Evolutionary conservation across 768 basidiomycete genomes (phyloP), one percentile per base, ranked within the genome.

Genomic region (Scleroderma citrinum): DNA sequence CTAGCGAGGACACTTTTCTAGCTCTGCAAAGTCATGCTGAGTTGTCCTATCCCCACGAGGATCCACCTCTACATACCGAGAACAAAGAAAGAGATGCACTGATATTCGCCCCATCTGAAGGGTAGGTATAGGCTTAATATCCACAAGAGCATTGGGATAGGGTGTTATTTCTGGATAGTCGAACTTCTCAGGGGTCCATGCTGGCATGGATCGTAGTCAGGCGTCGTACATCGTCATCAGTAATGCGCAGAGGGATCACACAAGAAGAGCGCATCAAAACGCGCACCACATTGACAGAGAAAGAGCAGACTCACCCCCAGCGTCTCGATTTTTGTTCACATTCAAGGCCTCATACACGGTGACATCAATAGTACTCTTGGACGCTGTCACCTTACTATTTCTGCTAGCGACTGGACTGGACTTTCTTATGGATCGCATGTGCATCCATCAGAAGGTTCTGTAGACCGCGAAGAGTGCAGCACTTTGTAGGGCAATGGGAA

Each of bases 101-200:
- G 78, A 59, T 86, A 85, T 37, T 75, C 67, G 16, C 83, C 83
- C 72, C 77, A 77, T 47, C 71, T 74, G 61, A 85, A 86, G 2
- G 85, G 82, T n/a, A 84, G 71, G 54, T 87, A 83, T 75, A 1
- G 82, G 82, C 54, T 76, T 73, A 24, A 80, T 66, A 11, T 77
- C 71, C 12, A 56, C 59, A 44, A 81, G 63, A 17, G 70, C 63
- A 13, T 51, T 48, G 6, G 59, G 47, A 51, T 69, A 70, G 3
- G 79, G 67, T 7, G 70, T 66, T 30, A 84, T 67, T 7, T 61
- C 44, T 1, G 83, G 82, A 56, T 79, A 84, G 12, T 59, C 55
- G 57, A 83, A 84, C 26, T 56, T 35, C 12, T 72, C 70, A 5
- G 78, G 76, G 2, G 56, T 68, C 82, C 82, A 83, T 57, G 73